Base-by-base conservation (phyloP, 2,329 filamentous ascomycete species). In the Arthrinium phaeospermum region DNA sequence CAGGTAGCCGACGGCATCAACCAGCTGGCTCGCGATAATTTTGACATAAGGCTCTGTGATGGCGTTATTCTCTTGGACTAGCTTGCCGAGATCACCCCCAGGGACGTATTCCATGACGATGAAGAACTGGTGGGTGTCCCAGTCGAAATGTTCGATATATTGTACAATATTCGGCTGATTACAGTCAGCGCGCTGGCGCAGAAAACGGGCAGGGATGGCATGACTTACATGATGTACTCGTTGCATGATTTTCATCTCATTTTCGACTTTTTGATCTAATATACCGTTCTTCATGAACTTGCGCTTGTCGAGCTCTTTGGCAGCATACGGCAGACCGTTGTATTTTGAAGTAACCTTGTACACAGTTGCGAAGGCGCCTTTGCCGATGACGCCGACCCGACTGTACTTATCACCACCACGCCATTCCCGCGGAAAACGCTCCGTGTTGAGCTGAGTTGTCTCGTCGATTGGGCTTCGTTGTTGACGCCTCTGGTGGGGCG, bases 211-310 rank as follows among this genome's bases (percentile, higher is more conserved):
- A 46, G 24, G 68, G 70, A 68, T 61, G 19, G 70, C 67, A 10
- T 47, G 53, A 82, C 92, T 87, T 85, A 95, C 93, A 85, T 99
- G 96, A 71, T 91, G 86, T 70, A 98, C 89, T 71, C 87, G 89
- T 78, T 92, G 91, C 94, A 99, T 98, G 77, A 99, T 98, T 75
- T 91, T 93, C 92, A 99, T 96, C 83, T 99, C 96, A 77, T 97
- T 98, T 79, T 98, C 94, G 19, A 98, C 93, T 81, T 97, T 98
- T 76, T 95, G 92, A 78, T 98, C 95, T 30, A 98, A 83, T 27
- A 95, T 87, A 2, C 95, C 95, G 77, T 98, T 96, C 84, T 97
- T 98, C 86, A 98, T 94, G 79, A 98, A 97, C 24, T 92, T 91
- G 70, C 93, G 91, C 84, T 98, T 98, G 82, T 98, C 95, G 4